Evolutionary conservation across 208 protist genomes (phyloP), one percentile per base, ranked within the genome.

Genomic region (Vickermania spadyakhi): DNA sequence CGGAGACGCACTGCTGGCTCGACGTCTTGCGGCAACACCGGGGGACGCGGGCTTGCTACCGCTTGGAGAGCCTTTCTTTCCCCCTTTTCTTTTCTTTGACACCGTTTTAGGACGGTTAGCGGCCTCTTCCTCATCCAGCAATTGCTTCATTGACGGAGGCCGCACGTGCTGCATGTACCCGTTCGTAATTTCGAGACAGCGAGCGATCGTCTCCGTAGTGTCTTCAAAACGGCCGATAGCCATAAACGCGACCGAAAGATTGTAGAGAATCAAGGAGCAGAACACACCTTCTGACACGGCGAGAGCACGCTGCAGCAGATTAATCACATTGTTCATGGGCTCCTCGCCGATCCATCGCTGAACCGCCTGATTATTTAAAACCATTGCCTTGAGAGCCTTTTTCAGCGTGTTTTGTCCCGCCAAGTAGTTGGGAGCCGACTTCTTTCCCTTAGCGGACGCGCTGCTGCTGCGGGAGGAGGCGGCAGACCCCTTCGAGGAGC

Each of bases 241-340:
- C 2, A 85, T 52, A 36, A 89, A 81, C 2, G 68, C 26, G 23
- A 81, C 79, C 14, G 81, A 81, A 26, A 94, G 50, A 58, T 94
- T 94, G 72, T 92, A 92, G 51, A 94, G 64, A 22, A 77, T 64
- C n/a, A 68, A 21, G 25, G 72, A 81, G 64, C 66, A 60, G 62
- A 89, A 72, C 13, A 75, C 77, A 4, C 71, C 79, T 5, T 66
- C 52, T 2, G 67, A 68, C 13, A 70, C 66, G 1, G 58, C 53
- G n/a, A 91, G 58, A 4, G 84, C 77, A 4, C 68, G 70, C 28
- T 83, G 54, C 23, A 94, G 71, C 25, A 71, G 64, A n/a, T 72
- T 42, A n/a, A 82, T 59, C 31, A 53, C 45, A 2, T 57, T 11
- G 7, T 54, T 54, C 13, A 62, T 21, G 11, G 66, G 57, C 7